phyloP scores from a whole-genome alignment of 345 rosid species.

The Citrus unshiu region DNA sequence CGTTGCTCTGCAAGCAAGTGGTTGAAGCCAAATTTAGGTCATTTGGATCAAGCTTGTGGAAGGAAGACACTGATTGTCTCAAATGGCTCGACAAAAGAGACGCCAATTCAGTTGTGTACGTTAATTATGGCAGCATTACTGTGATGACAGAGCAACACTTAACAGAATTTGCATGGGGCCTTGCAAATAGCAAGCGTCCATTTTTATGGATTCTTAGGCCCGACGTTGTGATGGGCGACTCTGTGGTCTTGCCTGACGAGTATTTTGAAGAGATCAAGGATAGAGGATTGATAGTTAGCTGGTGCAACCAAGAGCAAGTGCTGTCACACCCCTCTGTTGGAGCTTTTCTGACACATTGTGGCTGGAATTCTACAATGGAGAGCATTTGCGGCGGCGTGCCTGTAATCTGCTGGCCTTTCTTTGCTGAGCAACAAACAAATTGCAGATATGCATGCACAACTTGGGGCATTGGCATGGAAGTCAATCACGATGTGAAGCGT shows the following conservation, averaged over 20 bases:
- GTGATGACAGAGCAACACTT: slow-evolving; percentile 14
- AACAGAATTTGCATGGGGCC: slow-evolving; percentile 27
- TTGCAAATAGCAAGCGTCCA: slow-evolving; percentile 21
- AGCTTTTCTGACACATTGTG: slow-evolving; percentile 24
- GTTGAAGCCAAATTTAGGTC: neutral
- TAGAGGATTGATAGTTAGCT: slow-evolving; percentile 7
- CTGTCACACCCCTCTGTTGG: slow-evolving; percentile 19
- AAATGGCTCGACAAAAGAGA: slow-evolving; percentile 20
- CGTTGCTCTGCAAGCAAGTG: slow-evolving; percentile 6
- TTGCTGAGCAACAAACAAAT: slow-evolving; percentile 7
- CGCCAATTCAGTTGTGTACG: slow-evolving; percentile 19
- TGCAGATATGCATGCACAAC: slow-evolving; percentile 8
- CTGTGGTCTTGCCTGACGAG: neutral
- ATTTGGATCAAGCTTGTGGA: slow-evolving; percentile 16
- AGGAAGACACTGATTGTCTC: slow-evolving; percentile 20
- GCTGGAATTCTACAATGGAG: slow-evolving; percentile 19
- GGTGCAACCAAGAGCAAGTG: neutral
- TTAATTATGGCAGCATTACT: slow-evolving; percentile 25
- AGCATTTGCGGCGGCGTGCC: neutral
- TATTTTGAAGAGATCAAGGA: slow-evolving; percentile 13
- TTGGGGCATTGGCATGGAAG: slow-evolving; percentile 23
- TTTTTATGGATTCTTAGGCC: slow-evolving; percentile 29
- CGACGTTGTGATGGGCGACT: slow-evolving; percentile 19
- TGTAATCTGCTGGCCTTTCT: slow-evolving; percentile 13
- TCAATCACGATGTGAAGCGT: slow-evolving; percentile 11